Base-by-base conservation (phyloP, 148 eudicot species). In the Nepenthes gracilis region DNA sequence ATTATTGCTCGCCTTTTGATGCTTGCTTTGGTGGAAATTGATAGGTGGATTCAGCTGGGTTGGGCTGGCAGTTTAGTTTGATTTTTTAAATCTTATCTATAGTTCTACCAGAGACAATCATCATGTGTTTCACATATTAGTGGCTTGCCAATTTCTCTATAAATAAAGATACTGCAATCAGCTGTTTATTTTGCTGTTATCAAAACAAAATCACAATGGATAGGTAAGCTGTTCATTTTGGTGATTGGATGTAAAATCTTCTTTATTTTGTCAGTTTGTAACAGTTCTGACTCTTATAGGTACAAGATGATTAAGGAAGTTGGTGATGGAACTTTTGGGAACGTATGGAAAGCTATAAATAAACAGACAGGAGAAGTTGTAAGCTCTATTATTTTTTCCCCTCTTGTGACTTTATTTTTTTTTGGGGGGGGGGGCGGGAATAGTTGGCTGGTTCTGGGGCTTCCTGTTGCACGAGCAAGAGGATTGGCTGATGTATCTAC, bases 301-400 rank as follows among this genome's bases (percentile, higher is more conserved):
- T 90, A 82, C 74, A 77, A 75, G 66, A 63, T 83, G 49, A 81
- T 85, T 32, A 92, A 83, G 70, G 88, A 85, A 80, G 90, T 92
- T 74, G 98, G 98, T 69, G 88, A 83, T 67, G 98, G 98, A 65
- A 83, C 96, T 23, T 92, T 85, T 73, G 96, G 98, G 54, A 78
- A 71, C 68, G 96, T 92, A 60, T 92, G 98, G 96, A 80, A 80
- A 67, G 98, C 98, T 64, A 67, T 88, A 54, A 83, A 80, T 84
- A 92, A 79, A 80, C 88, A 81, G 66, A 80, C 77, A 70, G 88
- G 86, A 54, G 94, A 92, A 88, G 84, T 88, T 75, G 96, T 92
- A 79, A 67, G 96, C 72, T 48, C 32, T 8, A 1, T 49, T 55
- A 1, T 49, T 55, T 43, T 32, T 57, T 9, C 62, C 4, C 43